A percentile compares a stretch with the other conserved stretches of the same genome.
Conservation (phyloP, 2,329 filamentous ascomycete genomes). For the Calonectria leucothoes region DNA sequence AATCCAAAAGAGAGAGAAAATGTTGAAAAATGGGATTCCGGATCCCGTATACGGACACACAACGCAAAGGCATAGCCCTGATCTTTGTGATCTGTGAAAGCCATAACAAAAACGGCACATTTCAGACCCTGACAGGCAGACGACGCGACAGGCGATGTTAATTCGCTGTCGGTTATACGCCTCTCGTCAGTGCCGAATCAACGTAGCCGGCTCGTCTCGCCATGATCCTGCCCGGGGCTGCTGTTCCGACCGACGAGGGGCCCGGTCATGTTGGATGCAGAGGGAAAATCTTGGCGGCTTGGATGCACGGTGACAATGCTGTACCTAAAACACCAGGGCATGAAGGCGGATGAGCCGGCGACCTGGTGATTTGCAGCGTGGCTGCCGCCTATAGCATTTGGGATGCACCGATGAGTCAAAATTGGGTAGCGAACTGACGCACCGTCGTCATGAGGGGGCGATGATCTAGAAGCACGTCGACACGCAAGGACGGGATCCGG, state of each 20-base stretch:
- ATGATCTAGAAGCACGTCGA: slow-evolving; percentile 12
- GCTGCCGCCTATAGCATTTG: not conserved
- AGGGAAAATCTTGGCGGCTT: not conserved
- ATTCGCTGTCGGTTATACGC: not conserved
- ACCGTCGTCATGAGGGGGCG: slow-evolving; percentile 4
- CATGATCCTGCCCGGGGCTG: not conserved
- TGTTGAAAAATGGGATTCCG: not conserved
- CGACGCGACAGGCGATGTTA: not conserved
- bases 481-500: not conserved
- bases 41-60: not conserved
- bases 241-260: not conserved
- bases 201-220: not conserved
- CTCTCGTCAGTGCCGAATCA: not conserved
- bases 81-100: not conserved
- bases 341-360: slow-evolving; percentile 2
- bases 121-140: not conserved
- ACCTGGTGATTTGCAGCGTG: slow-evolving; percentile 3
- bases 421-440: slow-evolving; percentile 7
- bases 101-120: not conserved
- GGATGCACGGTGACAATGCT: not conserved
- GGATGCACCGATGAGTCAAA: slow-evolving; percentile 8
- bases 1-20: not conserved
- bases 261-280: not conserved
- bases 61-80: not conserved
- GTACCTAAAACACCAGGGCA: slow-evolving; percentile 1